These are phyloP conservation scores for Guyanaporus albipodus DNA, from an alignment of 768 basidiomycete genomes.

Conservation along the genomic window DNA sequence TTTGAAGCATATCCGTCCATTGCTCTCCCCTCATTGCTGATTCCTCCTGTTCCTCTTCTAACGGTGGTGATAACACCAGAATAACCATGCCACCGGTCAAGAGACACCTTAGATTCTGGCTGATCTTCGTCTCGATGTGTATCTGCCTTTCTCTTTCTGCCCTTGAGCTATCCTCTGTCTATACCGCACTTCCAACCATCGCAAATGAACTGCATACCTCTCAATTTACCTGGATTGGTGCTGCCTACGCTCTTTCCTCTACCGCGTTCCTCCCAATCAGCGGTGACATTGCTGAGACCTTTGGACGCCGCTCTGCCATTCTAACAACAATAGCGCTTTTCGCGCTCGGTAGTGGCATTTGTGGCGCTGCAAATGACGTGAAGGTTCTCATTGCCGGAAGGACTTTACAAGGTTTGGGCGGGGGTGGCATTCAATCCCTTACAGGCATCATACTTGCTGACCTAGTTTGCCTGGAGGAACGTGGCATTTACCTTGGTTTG, in stretches of 20 bases:
- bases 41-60: too few species aligned
- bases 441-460: constrained; percentile 43
- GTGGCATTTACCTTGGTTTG: constrained; percentile 39
- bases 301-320: constrained; percentile 36
- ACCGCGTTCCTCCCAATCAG: constrained; percentile 40
- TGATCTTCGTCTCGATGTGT: constrained; percentile 30
- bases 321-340: constrained; percentile 34
- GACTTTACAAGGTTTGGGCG: constrained; percentile 39
- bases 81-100: too few species aligned
- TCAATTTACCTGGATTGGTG: constrained; percentile 44
- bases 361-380: constrained; percentile 41
- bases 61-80: too few species aligned
- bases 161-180: constrained; percentile 30
- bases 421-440: constrained; percentile 37
- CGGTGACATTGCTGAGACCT: constrained; percentile 37
- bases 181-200: constrained; percentile 43
- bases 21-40: too few species aligned
- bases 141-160: constrained; percentile 30
- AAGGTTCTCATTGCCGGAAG: constrained; percentile 41
- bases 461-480: constrained; percentile 42
- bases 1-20: too few species aligned
- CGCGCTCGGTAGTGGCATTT: constrained; percentile 40
- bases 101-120: constrained; percentile 24
- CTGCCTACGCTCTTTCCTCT: constrained; percentile 39
- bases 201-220: constrained; percentile 33